Evolutionary conservation across 805 yeast genomes (phyloP), one percentile per base, ranked within the genome.

Genomic region (Ogataea paraovalis): DNA sequence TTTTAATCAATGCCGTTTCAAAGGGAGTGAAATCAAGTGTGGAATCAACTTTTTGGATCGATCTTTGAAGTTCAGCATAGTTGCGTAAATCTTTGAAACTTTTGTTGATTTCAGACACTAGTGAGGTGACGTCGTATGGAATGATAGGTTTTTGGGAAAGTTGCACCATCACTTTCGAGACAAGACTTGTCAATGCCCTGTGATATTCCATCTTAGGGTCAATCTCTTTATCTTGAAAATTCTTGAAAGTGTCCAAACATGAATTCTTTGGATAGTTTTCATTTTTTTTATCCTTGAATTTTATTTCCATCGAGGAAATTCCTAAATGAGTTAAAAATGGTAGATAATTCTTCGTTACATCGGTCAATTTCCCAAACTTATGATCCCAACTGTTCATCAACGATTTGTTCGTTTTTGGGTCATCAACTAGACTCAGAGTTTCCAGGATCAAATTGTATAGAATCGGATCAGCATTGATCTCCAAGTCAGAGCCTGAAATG

Each of bases 111-210:
- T 66, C 67, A 1, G 67, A 60, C 6, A 78, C 76, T 49, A 79
- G 73, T 5, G 69, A 68, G 3, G 61, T 64, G 32, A 87, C 64
- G 59, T 82, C 78, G 54, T 75, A 85, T 2, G 96, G 96, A 16
- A 91, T 70, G 37, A 88, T 64, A 1, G 97, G 96, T 37, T 75
- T 76, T 55, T 90, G 96, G 0, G 82, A 77, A n/a, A 85, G 59
- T 41, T 77, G 73, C n/a, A 89, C 59, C 0, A 76, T 66, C 3
- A 83, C 52, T 41, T 74, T 69, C 3, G 86, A 71, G 1, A 85
- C 58, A 20, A 85, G 59, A 46, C 81, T 76, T 3, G 82, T 76
- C 50, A 89, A 58, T 16, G 79, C 75, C 8, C 68, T 59, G 58
- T 84, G 89, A 43, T 75, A 71, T 16, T 66, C 60, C 76, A 83